Evolutionary conservation across 176 grass and related monocot genomes (phyloP).

Genomic region (Musa acuminata): DNA sequence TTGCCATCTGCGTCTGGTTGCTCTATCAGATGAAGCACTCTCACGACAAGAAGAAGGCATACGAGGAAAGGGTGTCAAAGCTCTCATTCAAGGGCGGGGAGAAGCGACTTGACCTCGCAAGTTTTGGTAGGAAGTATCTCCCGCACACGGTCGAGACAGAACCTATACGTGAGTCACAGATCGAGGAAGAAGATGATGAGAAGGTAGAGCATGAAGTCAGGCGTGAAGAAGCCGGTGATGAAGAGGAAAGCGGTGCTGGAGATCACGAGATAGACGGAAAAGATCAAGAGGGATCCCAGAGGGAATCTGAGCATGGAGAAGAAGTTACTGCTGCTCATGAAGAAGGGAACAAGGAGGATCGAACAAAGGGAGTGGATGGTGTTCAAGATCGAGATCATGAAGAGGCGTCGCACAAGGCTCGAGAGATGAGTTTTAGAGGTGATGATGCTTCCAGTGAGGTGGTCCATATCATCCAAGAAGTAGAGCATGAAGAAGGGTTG

Average conservation of each 20-base stretch:
- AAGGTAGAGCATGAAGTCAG: constrained; percentile 59
- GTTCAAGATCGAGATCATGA: background rate
- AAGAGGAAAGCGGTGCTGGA: background rate
- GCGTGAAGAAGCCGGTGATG: constrained; percentile 39
- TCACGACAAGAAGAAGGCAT: constrained; percentile 55
- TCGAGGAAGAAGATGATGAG: constrained; percentile 37
- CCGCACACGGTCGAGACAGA: background rate
- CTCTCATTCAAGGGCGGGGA: constrained; percentile 33
- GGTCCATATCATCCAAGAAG: constrained; percentile 34
- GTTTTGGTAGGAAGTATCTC: constrained; percentile 52
- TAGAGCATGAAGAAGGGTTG: constrained; percentile 27
- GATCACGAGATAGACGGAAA: constrained; percentile 46
- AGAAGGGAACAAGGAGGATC: background rate
- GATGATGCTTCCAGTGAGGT: constrained; percentile 61
- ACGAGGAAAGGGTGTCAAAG: constrained; percentile 24
- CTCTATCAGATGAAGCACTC: constrained; percentile 91
- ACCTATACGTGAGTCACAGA: background rate
- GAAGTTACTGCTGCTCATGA: background rate
- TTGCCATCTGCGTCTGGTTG: constrained; percentile 66
- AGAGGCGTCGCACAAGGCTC: constrained; percentile 26
- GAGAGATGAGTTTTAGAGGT: constrained; percentile 56
- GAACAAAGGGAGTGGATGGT: background rate
- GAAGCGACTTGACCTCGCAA: constrained; percentile 27
- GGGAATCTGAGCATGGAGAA: background rate
- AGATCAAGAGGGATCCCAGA: constrained; percentile 8